Base-by-base conservation (phyloP, 495 filamentous ascomycete species). In the Letharia columbiana region DNA sequence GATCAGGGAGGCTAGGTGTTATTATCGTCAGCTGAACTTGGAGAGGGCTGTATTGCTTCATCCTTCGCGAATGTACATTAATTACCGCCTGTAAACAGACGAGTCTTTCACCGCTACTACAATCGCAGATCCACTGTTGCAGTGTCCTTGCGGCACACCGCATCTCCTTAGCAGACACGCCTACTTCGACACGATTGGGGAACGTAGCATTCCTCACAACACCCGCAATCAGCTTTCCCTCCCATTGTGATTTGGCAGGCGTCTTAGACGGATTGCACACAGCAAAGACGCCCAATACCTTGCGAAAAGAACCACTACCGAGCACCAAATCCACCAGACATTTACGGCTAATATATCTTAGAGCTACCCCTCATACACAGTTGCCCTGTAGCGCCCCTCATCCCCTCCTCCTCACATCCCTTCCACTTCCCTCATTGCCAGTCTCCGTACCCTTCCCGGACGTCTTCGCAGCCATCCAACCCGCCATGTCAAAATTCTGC, bases 401-500 rank as follows among this genome's bases (percentile, higher is more conserved):
- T 54, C 73, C 73, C 59, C 78, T 78, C 56, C 71, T 78, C 58
- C 76, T 75, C 4, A 75, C 75, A 59, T 74, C 73, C 10, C 74
- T 68, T 35, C 71, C 65, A 63, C 76, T 78, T 57, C 70, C 73
- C 58, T 61, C 72, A 37, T 72, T 76, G 62, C 66, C 71, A 63
- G 45, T 68, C 65, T 71, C 69, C 62, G 52, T 71, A 11, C 69
- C 74, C 40, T 68, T 72, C 62, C 72, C 68, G 28, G 70, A 69
- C 57, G 74, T 77, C 72, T 71, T 82, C 74, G 81, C 82, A 0
- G 91, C 90, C 80, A 96, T 84, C 84, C 88, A 95, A 3, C 87
- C 86, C 3, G 92, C 92, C 73, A 95, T 81, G 74, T 96, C 92
- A 71, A 96, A 96, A 70, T 87, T 87, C 70, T 86, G 85, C 54